Evolutionary conservation across 2,329 filamentous ascomycete species (phyloP).

Genomic region (Graphium sp.): DNA sequence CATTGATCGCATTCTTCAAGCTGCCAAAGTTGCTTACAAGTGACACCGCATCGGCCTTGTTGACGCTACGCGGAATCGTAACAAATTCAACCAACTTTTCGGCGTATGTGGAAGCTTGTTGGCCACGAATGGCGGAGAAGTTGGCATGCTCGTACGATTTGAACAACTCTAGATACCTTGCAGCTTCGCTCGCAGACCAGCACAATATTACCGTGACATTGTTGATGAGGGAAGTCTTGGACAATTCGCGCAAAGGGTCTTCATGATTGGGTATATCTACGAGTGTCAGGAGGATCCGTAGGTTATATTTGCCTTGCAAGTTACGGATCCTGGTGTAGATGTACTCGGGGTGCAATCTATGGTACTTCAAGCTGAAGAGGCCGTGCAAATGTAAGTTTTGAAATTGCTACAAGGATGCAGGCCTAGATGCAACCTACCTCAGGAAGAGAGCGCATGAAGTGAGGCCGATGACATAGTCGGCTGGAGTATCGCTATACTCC

Average conservation of each 20-base stretch:
- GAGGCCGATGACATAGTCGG: conserved; percentile 75
- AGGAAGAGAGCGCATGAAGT: conserved; percentile 88
- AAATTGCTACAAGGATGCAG: background rate
- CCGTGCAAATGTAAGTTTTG: background rate
- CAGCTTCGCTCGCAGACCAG: conserved; percentile 89
- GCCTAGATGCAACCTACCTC: conserved; percentile 23
- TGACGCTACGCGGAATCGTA: conserved; percentile 75
- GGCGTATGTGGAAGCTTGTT: conserved; percentile 68
- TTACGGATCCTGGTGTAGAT: conserved; percentile 84
- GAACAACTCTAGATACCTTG: conserved; percentile 84
- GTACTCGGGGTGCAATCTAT: conserved; percentile 93
- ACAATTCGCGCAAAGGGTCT: conserved; percentile 72
- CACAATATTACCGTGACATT: conserved; percentile 83
- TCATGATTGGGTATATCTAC: conserved; percentile 94
- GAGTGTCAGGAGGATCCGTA: conserved; percentile 76
- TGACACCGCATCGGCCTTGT: conserved; percentile 85
- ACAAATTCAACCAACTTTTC: conserved; percentile 86
- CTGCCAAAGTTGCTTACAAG: conserved; percentile 88
- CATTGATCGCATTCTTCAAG: conserved; percentile 72
- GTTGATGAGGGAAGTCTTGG: conserved; percentile 84
- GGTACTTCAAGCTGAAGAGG: conserved; percentile 68
- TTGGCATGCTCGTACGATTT: conserved; percentile 82
- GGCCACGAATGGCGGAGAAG: conserved; percentile 68
- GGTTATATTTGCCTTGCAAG: conserved; percentile 69
- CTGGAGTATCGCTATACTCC: conserved; percentile 95